Conservation (phyloP, 1,139 yeast genomes). For the Suhomyces coccinellae region DNA sequence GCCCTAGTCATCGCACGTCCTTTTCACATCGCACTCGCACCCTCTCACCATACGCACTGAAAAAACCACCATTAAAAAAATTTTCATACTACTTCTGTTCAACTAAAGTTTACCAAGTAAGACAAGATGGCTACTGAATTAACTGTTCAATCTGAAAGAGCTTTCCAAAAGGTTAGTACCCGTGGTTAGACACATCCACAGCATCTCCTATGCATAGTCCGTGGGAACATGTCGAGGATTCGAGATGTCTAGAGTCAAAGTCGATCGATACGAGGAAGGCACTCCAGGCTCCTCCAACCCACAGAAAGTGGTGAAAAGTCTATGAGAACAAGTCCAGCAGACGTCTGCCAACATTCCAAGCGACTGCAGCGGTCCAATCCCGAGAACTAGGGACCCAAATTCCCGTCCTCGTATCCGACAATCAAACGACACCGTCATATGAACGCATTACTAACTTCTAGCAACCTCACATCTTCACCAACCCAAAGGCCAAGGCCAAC, state of each 20-base stretch:
- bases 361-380: background rate
- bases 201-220: background rate
- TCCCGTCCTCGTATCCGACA: background rate
- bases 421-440: background rate
- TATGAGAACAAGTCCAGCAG: background rate
- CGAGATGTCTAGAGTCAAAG: background rate
- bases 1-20: slow-evolving; percentile 14
- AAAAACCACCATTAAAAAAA: slow-evolving; percentile 14
- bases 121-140: slow-evolving; percentile 96
- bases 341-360: background rate
- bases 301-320: background rate
- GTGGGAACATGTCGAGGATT: background rate
- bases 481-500: slow-evolving; percentile 99
- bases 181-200: slow-evolving; percentile 4
- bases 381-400: no score
- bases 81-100: slow-evolving; percentile 15
- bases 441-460: slow-evolving; percentile 42
- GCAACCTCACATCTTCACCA: slow-evolving; percentile 99
- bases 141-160: slow-evolving; percentile 99
- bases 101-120: slow-evolving; percentile 13
- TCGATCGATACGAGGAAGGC: background rate
- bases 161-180: slow-evolving; percentile 97
- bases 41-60: slow-evolving; percentile 9
- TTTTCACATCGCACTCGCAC: slow-evolving; percentile 5
- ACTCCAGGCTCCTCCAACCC: background rate